phyloP scores from a whole-genome alignment of 495 filamentous ascomycete genomes.

The Chaetomidium leptoderma region DNA sequence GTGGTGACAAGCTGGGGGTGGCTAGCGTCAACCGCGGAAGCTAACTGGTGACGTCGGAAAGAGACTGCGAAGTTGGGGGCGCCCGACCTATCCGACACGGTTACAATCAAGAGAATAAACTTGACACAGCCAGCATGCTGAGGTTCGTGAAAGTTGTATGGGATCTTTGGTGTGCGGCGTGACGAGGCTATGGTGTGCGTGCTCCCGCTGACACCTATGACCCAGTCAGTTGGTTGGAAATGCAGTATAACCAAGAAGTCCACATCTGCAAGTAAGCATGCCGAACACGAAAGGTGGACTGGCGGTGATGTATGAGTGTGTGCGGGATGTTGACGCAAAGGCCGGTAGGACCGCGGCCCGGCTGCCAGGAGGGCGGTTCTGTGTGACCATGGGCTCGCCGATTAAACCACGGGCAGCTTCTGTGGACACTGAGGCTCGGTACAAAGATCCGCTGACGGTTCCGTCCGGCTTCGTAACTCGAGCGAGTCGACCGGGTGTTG shows the following conservation, averaged over 20 bases:
- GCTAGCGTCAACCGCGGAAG: not conserved
- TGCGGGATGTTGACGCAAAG: not conserved
- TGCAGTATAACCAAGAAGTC: not conserved
- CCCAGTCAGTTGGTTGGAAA: slow-evolving; percentile 10
- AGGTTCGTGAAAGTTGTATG: not conserved
- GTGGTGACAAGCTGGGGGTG: not conserved
- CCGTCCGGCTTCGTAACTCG: not conserved
- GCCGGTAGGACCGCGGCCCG: not conserved
- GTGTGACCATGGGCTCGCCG: not conserved
- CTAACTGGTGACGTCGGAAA: not conserved
- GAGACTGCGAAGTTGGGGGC: slow-evolving; percentile 1
- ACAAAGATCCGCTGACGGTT: not conserved
- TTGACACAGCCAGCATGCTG: not conserved
- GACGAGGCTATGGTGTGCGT: slow-evolving; percentile 10
- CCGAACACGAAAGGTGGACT: not conserved
- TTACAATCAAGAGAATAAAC: not conserved
- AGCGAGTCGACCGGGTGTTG: not conserved
- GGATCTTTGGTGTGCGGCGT: slow-evolving; percentile 5
- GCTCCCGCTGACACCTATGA: slow-evolving; percentile 1
- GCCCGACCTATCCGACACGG: not conserved
- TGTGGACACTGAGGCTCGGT: not conserved
- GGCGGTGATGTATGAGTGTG: not conserved
- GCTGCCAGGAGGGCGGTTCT: slow-evolving; percentile 4
- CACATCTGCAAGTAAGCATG: slow-evolving; percentile 9
- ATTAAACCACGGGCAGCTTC: not conserved